Conservation (phyloP, 306 rosid genomes). For the Urtica urens region DNA sequence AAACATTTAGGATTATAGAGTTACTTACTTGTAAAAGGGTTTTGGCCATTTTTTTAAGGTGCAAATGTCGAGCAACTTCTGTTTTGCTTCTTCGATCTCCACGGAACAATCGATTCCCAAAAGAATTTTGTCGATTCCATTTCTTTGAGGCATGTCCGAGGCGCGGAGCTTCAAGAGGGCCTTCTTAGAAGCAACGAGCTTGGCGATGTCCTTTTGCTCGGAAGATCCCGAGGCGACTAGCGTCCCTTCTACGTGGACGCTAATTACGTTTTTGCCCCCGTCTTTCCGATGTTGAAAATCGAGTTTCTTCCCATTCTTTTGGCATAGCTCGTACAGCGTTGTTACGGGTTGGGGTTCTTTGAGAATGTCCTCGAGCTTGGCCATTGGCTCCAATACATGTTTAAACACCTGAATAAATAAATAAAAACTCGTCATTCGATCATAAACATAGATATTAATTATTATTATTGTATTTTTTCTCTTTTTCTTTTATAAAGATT, state of each 20-base stretch:
- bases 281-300: conserved; percentile 29
- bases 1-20: too few relatives aligned
- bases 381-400: conserved; percentile 55
- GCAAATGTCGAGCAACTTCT: conserved; percentile 39
- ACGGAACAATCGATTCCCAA: conserved; percentile 18
- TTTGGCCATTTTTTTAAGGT: conserved; percentile 45
- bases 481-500: too few relatives aligned
- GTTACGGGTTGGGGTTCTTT: conserved; percentile 63
- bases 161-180: conserved; percentile 36
- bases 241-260: conserved; percentile 42
- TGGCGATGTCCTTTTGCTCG: conserved; percentile 48
- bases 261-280: conserved; percentile 23
- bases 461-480: too few relatives aligned
- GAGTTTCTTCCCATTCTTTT: conserved; percentile 49
- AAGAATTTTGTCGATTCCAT: background rate
- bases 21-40: conserved; percentile 44
- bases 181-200: conserved; percentile 52
- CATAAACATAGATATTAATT: too few relatives aligned
- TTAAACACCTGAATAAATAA: conserved; percentile 34
- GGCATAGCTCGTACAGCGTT: conserved; percentile 44
- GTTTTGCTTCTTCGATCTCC: conserved; percentile 49
- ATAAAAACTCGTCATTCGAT: too few relatives aligned
- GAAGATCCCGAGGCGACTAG: conserved; percentile 48
- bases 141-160: conserved; percentile 1
- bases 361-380: conserved; percentile 35